Base-by-base conservation (phyloP, 2,329 filamentous ascomycete species). In the Penicillium janthinellum region DNA sequence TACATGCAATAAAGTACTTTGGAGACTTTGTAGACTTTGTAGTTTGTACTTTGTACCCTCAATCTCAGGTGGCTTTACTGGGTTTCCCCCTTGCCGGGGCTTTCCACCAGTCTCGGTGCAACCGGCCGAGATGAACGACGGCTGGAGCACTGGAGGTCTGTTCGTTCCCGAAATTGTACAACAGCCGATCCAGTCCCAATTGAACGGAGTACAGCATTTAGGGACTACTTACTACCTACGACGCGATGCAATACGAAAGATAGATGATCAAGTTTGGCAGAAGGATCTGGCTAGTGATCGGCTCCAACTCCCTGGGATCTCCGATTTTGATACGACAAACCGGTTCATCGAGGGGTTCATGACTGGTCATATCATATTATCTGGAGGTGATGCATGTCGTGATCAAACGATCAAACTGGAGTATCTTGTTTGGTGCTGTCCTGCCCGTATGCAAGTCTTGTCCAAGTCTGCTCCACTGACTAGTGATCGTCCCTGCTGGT, bases 321-420 rank as follows among this genome's bases (percentile, higher is more conserved):
- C 11, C 47, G 47, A 20, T 49, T 25, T 41, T 25, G 8, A 15
- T 31, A 12, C 25, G 25, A 47, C 34, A 52, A 58, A 42, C 49
- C 50, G 38, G 28, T 47, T 51, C 53, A 60, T 59, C 57, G 57
- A 60, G 39, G 45, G 20, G 67, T 67, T 69, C 67, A 31, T 59
- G 65, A 67, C 56, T 56, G 41, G 57, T 68, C 66, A 67, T 47
- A 60, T 22, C 22, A 22, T 22, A 22, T 22, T 22, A 56, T 45
- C 28, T 3, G 37, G 31, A 22, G 15, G n/a, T 12, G 47, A 12
- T 20, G 47, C 47, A 49, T 20, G 47, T 39, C 49, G 41, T 17
- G 22, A 39, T 51, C 47, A 2, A 35, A 12, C 45, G 10, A 47
- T 51, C 47, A n/a, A 35, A 12, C 45, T 3, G 25, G 38, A 17